Base-by-base conservation (phyloP, 2,329 filamentous ascomycete species). In the Ascochyta rabiei region DNA sequence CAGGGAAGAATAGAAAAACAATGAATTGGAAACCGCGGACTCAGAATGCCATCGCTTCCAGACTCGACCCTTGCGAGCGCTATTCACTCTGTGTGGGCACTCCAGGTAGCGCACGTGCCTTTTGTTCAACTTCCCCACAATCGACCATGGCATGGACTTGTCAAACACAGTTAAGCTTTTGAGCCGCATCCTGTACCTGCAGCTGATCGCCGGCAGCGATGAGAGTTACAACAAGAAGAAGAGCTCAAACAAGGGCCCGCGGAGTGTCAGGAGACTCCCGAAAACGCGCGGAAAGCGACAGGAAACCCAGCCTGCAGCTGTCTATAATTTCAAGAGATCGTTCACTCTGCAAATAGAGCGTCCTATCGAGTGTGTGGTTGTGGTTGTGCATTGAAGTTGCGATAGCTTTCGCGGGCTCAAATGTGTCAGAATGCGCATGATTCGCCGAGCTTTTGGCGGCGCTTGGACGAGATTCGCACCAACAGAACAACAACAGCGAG, bases 141-240 rank as follows among this genome's bases (percentile, higher is more conserved):
- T 38, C 48, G 39, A 52, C 48, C 39, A 52, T 57, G 54, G 52
- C 54, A 48, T 44, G 54, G 48, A 57, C 48, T 48, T 51, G 54
- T 53, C 54, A 48, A 57, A 57, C 48, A 33, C 42, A 57, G 54
- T 64, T 66, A 71, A 73, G 71, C 70, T 57, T 68, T 71, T 65
- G 59, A 72, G 69, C 68, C 69, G 67, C 69, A 71, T 64, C 46
- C 10, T 65, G 69, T 70, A 66, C 69, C 70, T 72, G 67, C 71
- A 69, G 61, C 43, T 59, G 69, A 72, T 71, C 63, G 61, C 57
- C 61, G 56, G 63, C 69, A 68, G 64, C 59, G 60, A 64, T 60
- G 53, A 59, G 48, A 57, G 47, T 60, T 50, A 56, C 59, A 42
- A 58, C 31, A 35, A 43, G 51, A 49, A 54, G 53, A 56, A 60